phyloP scores from a whole-genome alignment of 164 flowering plant genomes.

The Paratinospora sagittata region DNA sequence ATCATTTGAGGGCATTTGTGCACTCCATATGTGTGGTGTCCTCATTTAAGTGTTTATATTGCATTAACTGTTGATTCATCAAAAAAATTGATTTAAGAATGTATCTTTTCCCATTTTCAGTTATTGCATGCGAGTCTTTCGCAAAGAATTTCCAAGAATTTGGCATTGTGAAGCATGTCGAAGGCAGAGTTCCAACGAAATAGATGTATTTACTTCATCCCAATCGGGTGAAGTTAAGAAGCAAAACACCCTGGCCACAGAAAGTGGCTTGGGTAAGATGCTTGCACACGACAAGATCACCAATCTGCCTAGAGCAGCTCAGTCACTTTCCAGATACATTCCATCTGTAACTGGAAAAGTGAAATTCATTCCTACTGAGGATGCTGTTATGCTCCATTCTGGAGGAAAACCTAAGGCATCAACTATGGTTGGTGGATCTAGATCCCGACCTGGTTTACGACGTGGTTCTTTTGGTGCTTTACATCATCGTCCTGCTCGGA shows the following conservation, averaged over 20 bases:
- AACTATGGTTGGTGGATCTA: not conserved
- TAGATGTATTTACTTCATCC: no score
- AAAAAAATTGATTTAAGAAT: not conserved
- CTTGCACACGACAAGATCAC: not conserved
- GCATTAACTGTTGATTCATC: not conserved
- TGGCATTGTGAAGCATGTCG: constrained; percentile 16
- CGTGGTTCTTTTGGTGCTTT: not conserved
- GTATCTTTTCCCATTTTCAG: constrained; percentile 8
- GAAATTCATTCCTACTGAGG: constrained; percentile 12
- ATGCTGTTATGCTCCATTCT: not conserved
- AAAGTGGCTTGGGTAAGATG: not conserved
- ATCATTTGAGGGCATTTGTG: not conserved
- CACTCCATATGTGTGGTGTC: no score
- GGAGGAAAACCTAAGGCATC: not conserved
- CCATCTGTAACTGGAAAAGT: constrained; percentile 9
- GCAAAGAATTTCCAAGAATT: not conserved
- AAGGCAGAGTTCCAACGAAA: no score
- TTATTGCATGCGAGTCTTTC: constrained; percentile 7
- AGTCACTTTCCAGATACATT: not conserved
- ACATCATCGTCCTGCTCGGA: not conserved
- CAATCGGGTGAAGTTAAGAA: not conserved
- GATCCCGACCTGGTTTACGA: not conserved
- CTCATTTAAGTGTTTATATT: not conserved
- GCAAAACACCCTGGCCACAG: not conserved
- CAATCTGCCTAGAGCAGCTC: not conserved